These are phyloP conservation scores for Phytophthora megakarya DNA, from an alignment of 352 stramenopile species.

Conservation along the genomic window DNA sequence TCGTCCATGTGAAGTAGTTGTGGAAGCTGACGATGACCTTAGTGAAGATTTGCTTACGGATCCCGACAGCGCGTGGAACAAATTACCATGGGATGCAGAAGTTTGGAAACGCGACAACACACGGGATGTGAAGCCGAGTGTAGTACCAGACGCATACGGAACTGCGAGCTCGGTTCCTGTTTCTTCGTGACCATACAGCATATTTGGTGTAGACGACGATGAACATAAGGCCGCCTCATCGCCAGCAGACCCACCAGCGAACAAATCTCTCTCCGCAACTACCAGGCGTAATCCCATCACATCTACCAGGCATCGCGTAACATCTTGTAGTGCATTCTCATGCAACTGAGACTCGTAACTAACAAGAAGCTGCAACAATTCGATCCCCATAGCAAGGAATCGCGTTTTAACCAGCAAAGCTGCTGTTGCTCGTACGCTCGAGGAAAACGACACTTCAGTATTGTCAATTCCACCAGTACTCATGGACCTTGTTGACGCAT, in stretches of 20 bases:
- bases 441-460: constrained; percentile 17
- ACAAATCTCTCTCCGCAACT: constrained; percentile 65
- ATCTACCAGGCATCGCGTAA: constrained; percentile 71
- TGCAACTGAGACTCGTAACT: constrained; percentile 64
- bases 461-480: constrained; percentile 10
- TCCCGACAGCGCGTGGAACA: constrained; percentile 63
- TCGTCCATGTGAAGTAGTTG: constrained; percentile 14
- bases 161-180: constrained; percentile 3
- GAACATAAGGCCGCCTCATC: constrained; percentile 33
- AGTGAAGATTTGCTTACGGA: constrained; percentile 35
- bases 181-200: constrained; percentile 27
- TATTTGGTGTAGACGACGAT: constrained; percentile 32
- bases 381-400: constrained; percentile 76
- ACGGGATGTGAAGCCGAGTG: constrained; percentile 67
- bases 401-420: constrained; percentile 62
- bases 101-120: constrained; percentile 77
- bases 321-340: constrained; percentile 45
- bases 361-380: constrained; percentile 70
- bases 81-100: constrained; percentile 48
- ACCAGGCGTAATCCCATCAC: constrained; percentile 53
- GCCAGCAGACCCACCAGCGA: constrained; percentile 14
- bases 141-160: constrained; percentile 23
- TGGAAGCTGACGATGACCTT: constrained; percentile 2
- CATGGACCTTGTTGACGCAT: constrained; percentile 29
- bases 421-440: constrained; percentile 36